Conservation (phyloP, 164 flowering plant genomes). For the Magnolia officinalis region DNA sequence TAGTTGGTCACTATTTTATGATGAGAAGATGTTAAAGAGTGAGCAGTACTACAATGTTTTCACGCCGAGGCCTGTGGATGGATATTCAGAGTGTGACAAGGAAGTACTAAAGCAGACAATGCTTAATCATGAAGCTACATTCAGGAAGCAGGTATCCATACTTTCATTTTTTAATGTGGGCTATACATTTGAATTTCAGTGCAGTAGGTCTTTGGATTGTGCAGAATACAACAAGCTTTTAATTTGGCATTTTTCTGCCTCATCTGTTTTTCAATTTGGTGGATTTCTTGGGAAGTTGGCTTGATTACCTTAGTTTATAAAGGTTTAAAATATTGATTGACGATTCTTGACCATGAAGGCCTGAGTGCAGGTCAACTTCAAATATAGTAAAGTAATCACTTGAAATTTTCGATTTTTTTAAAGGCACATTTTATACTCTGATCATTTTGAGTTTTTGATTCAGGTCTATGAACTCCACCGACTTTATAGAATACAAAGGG, state of each 20-base stretch:
- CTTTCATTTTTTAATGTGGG: background rate
- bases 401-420: background rate
- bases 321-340: background rate
- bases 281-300: too few relatives aligned
- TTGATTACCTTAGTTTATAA: background rate
- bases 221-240: background rate
- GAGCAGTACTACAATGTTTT: constrained; percentile 55
- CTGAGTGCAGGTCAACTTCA: background rate
- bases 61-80: constrained; percentile 38
- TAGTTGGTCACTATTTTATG: constrained; percentile 60
- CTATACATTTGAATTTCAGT: background rate
- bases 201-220: background rate
- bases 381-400: background rate
- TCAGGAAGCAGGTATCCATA: constrained; percentile 70
- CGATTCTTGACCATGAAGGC: background rate
- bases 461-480: constrained; percentile 95
- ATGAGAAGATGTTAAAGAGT: constrained; percentile 45
- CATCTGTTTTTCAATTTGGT: too few relatives aligned
- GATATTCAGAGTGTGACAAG: constrained; percentile 50
- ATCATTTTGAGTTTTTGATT: constrained; percentile 1
- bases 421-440: background rate
- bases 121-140: constrained; percentile 81
- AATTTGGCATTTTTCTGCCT: too few relatives aligned
- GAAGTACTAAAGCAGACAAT: constrained; percentile 71
- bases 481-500: constrained; percentile 74